A percentile compares a stretch with the other conserved stretches of the same genome.
Conservation (phyloP, 2,329 filamentous ascomycete genomes). For the Cercospora nicotianae region DNA sequence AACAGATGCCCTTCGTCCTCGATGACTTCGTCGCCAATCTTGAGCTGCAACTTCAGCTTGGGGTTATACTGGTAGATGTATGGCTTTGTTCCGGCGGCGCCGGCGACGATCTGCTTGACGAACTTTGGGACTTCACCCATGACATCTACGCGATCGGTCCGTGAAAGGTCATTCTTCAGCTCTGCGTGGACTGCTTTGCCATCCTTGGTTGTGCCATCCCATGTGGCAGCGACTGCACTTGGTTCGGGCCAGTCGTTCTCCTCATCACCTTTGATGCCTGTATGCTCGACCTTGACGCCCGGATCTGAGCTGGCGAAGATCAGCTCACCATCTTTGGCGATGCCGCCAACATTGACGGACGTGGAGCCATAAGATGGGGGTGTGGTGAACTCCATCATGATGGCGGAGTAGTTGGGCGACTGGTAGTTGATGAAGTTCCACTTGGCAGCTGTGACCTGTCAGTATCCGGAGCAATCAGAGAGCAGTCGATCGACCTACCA, state of each 20-base stretch:
- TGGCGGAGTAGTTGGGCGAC: conserved; percentile 77
- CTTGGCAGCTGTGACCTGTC: conserved; percentile 59
- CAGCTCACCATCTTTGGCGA: conserved; percentile 79
- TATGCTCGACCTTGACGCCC: conserved; percentile 66
- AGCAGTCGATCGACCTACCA: conserved; percentile 50
- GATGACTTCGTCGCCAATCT: conserved; percentile 76
- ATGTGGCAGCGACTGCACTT: conserved; percentile 69
- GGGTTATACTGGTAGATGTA: conserved; percentile 96
- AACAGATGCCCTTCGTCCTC: conserved; percentile 78
- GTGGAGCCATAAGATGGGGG: conserved; percentile 90
- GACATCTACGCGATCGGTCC: conserved; percentile 83
- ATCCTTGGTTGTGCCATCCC: conserved; percentile 76
- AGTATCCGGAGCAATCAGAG: background rate
- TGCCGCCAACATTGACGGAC: conserved; percentile 75
- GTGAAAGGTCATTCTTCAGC: conserved; percentile 68
- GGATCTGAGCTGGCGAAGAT: conserved; percentile 68
- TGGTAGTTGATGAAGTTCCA: conserved; percentile 98
- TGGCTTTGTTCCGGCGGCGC: conserved; percentile 85
- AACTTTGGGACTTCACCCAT: conserved; percentile 96
- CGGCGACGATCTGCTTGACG: conserved; percentile 88
- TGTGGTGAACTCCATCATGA: conserved; percentile 95
- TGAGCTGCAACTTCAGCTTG: conserved; percentile 74
- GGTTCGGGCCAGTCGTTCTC: conserved; percentile 91
- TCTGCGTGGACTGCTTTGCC: conserved; percentile 69
- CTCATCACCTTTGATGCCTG: conserved; percentile 66